Conservation (phyloP, 805 yeast genomes). For the Candida awuae region DNA sequence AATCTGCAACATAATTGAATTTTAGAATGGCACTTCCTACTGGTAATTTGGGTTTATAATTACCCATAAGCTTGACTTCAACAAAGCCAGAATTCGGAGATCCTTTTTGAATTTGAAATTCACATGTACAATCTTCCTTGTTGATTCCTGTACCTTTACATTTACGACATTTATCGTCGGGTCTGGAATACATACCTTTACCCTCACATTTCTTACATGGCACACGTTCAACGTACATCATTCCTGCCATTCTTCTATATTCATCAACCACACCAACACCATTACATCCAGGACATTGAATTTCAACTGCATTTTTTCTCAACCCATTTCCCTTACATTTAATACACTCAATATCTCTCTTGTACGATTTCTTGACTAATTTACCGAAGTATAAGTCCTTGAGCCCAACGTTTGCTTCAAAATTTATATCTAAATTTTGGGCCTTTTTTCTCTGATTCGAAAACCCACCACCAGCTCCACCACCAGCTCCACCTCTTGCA, state of each 20-base stretch:
- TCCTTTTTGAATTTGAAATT: constrained; percentile 72
- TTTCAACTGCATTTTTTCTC: constrained; percentile 45
- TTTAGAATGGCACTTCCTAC: constrained; percentile 75
- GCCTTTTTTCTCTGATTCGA: constrained; percentile 14
- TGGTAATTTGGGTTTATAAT: constrained; percentile 60
- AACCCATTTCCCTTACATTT: constrained; percentile 75
- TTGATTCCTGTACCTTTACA: constrained; percentile 60
- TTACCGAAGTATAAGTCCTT: constrained; percentile 79
- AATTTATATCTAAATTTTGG: constrained; percentile 43
- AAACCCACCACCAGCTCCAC: constrained; percentile 13
- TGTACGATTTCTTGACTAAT: constrained; percentile 61
- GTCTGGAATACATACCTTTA: constrained; percentile 47
- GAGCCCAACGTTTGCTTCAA: constrained; percentile 56
- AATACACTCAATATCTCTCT: constrained; percentile 65
- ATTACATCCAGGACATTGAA: constrained; percentile 56
- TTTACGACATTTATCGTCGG: constrained; percentile 67
- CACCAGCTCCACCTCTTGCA: constrained; percentile 28
- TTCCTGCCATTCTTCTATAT: constrained; percentile 46
- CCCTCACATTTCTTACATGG: constrained; percentile 68
- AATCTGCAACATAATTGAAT: constrained; percentile 43
- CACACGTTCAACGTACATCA: constrained; percentile 54
- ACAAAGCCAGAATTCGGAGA: constrained; percentile 54
- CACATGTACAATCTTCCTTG: constrained; percentile 64
- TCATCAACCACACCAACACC: constrained; percentile 63
- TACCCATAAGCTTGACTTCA: constrained; percentile 61